Conservation (phyloP, 768 basidiomycete species). For the Russula virescens region DNA sequence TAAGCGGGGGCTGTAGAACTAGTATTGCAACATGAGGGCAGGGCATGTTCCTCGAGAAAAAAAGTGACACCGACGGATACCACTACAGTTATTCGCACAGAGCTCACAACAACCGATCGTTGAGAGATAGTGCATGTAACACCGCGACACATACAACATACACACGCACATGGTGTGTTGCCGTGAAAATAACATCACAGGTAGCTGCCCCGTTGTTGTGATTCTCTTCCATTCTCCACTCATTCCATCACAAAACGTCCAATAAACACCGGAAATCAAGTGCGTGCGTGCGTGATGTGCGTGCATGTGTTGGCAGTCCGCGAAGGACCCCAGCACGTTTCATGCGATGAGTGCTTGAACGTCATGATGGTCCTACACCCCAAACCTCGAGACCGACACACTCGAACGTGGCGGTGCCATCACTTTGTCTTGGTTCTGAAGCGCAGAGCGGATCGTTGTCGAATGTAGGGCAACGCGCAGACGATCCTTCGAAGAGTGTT, state of each 20-base stretch:
- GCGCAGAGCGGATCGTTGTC: conserved; percentile 78
- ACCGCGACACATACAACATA: background rate
- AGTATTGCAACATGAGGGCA: conserved; percentile 7
- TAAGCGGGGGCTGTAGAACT: conserved; percentile 4
- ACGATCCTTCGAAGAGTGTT: conserved; percentile 75
- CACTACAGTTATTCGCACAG: background rate
- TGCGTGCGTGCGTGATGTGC: conserved; percentile 4
- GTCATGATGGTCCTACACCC: conserved; percentile 48
- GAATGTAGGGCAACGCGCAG: conserved; percentile 81
- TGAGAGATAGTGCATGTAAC: background rate
- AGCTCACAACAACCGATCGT: background rate
- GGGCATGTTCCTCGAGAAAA: conserved; percentile 8
- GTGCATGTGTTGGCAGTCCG: background rate
- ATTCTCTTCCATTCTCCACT: conserved; percentile 14
- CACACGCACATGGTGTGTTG: background rate
- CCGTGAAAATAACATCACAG: conserved; percentile 2
- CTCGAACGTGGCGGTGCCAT: conserved; percentile 64
- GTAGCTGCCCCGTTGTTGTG: background rate
- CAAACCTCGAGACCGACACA: conserved; percentile 92
- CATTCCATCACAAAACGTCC: conserved; percentile 9
- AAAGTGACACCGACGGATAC: background rate
- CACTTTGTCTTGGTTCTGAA: conserved; percentile 32
- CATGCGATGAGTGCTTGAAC: background rate
- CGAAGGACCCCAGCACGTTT: conserved; percentile 15
- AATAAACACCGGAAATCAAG: background rate